Evolutionary conservation across 306 rosid genomes (phyloP).

Genomic region (Cucurbita maxima): DNA sequence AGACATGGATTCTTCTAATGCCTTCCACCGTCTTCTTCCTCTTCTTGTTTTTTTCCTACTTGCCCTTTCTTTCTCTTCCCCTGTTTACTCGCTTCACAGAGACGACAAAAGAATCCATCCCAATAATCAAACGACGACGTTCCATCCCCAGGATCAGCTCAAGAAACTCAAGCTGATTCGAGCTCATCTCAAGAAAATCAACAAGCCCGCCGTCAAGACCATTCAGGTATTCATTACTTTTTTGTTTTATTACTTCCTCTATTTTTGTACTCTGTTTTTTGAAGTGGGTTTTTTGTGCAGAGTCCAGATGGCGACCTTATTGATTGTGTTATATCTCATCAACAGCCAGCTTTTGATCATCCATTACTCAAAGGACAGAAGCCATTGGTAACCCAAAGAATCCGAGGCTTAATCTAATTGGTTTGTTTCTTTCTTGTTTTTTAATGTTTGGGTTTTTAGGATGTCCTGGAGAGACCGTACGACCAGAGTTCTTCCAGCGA

Average conservation of each 20-base stretch:
- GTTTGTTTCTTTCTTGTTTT: not conserved
- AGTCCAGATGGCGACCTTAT: constrained; percentile 51
- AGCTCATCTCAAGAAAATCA: constrained; percentile 48
- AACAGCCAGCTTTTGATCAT: constrained; percentile 87
- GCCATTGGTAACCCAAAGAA: constrained; percentile 44
- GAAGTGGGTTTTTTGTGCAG: not conserved
- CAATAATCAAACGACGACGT: constrained; percentile 27
- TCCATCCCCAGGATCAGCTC: constrained; percentile 35
- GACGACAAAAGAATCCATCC: constrained; percentile 5
- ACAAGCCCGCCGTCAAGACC: constrained; percentile 63
- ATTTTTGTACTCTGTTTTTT: constrained; percentile 10
- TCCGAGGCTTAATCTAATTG: not conserved
- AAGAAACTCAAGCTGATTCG: constrained; percentile 33
- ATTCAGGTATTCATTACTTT: constrained; percentile 40
- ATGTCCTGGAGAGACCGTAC: constrained; percentile 62
- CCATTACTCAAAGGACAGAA: constrained; percentile 54
- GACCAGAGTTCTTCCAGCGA: constrained; percentile 16
- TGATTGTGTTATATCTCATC: constrained; percentile 65
- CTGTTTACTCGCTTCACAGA: constrained; percentile 19
- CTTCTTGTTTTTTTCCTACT: not conserved
- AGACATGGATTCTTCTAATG: constrained; percentile 34
- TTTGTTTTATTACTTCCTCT: not conserved
- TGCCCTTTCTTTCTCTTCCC: constrained; percentile 28
- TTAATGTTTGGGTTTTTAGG: constrained; percentile 19
- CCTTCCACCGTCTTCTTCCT: not conserved